A percentile compares a stretch with the other conserved stretches of the same genome.
phyloP scores from a whole-genome alignment of 768 basidiomycete genomes.

The Crepidotus variabilis region DNA sequence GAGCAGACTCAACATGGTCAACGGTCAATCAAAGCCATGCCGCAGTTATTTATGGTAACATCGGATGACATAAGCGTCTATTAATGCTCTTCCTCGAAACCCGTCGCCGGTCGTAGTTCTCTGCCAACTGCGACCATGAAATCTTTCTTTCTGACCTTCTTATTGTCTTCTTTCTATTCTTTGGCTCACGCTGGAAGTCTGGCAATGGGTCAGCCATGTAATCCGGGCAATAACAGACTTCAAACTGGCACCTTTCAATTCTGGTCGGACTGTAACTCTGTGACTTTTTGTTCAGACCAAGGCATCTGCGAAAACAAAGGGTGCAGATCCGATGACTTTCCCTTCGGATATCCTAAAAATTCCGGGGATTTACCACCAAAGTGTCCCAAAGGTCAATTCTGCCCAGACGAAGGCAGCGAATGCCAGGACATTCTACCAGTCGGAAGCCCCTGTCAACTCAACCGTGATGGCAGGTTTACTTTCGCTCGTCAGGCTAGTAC shows the following conservation, averaged over 20 bases:
- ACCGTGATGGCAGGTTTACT: slow-evolving; percentile 67
- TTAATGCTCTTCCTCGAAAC: background rate
- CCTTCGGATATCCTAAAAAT: slow-evolving; percentile 57
- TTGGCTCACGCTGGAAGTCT: slow-evolving; percentile 44
- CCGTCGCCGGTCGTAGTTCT: slow-evolving; percentile 4
- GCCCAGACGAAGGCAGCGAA: slow-evolving; percentile 76
- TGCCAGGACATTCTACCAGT: slow-evolving; percentile 62
- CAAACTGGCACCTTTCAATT: slow-evolving; percentile 79
- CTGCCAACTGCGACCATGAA: slow-evolving; percentile 17
- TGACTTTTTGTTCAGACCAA: slow-evolving; percentile 56
- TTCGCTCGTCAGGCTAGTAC: background rate
- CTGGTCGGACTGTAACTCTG: slow-evolving; percentile 70
- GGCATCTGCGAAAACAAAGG: slow-evolving; percentile 59
- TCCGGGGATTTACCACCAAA: slow-evolving; percentile 47
- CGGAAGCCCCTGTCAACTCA: slow-evolving; percentile 74
- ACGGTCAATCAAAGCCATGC: background rate
- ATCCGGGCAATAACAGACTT: slow-evolving; percentile 57
- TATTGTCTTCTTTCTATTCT: slow-evolving; percentile 43
- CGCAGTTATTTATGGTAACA: background rate
- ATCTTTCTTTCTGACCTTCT: slow-evolving; percentile 40
- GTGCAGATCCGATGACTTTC: slow-evolving; percentile 75
- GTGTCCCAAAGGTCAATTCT: slow-evolving; percentile 65
- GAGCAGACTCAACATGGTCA: slow-evolving; percentile 24
- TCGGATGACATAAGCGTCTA: background rate
- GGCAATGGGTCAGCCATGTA: slow-evolving; percentile 44